Conservation (phyloP, 768 basidiomycete genomes). For the Lyophyllum shimeji region DNA sequence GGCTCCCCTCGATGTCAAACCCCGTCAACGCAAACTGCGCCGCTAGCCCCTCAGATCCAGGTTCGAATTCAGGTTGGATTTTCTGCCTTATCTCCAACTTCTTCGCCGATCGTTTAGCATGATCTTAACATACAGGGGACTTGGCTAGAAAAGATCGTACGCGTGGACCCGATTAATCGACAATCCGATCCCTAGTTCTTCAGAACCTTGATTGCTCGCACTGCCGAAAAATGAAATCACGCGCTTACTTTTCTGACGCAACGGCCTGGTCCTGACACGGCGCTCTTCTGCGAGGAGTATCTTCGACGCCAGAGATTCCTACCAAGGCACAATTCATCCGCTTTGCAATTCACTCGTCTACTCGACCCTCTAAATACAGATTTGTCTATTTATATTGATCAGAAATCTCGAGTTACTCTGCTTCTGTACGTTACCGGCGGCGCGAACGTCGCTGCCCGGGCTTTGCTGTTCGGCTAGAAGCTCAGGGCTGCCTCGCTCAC, state of each 20-base stretch:
- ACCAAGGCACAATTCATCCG: not conserved
- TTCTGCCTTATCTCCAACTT: slow-evolving; percentile 1
- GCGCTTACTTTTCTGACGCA: not conserved
- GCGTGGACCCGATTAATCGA: slow-evolving; percentile 6
- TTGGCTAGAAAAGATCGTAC: slow-evolving; percentile 2
- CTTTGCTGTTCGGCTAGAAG: slow-evolving; percentile 5
- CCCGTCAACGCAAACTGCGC: not conserved
- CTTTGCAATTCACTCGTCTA: not conserved
- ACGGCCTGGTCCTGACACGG: not conserved
- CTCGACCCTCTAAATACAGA: not conserved
- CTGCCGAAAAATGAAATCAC: not conserved
- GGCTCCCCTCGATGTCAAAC: slow-evolving; percentile 1
- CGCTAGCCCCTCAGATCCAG: not conserved
- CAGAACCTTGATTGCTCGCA: not conserved
- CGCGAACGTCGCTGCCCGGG: not conserved
- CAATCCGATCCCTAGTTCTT: slow-evolving; percentile 11
- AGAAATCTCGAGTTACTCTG: not conserved
- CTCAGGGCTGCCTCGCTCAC: not conserved
- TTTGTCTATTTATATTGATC: not conserved
- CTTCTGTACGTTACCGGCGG: slow-evolving; percentile 12
- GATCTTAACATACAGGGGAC: slow-evolving; percentile 15
- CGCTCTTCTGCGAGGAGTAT: not conserved
- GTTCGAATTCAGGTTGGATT: too few species aligned
- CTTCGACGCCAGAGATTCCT: not conserved
- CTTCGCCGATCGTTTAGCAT: slow-evolving; percentile 6